Percentiles rank a stretch among this genome's conserved stretches.
Conservation (phyloP, 441 rosid genomes). For the Pelargonium citronellum region DNA sequence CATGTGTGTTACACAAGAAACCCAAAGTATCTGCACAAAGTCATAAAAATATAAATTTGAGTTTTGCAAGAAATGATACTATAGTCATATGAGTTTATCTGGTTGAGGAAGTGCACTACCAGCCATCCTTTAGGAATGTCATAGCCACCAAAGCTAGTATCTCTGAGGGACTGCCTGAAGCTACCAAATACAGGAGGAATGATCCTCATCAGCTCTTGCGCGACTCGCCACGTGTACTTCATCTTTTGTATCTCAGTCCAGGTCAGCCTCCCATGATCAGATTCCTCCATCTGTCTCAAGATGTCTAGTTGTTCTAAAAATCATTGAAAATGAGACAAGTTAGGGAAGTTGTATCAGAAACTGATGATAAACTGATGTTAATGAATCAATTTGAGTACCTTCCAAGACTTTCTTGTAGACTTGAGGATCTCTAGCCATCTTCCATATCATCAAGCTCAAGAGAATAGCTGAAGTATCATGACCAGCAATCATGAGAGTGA, state of each 20-base stretch:
- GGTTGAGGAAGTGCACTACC: not conserved
- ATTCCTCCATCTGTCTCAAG: not conserved
- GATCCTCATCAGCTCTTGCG: constrained; percentile 22
- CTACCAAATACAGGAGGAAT: constrained; percentile 19
- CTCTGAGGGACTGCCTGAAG: constrained; percentile 19
- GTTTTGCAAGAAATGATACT: no score
- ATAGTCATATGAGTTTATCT: no score
- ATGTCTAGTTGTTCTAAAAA: constrained; percentile 18
- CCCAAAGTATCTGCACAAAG: not conserved
- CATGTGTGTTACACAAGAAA: not conserved
- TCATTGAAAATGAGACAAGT: not conserved
- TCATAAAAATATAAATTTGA: no score
- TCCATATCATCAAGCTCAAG: constrained; percentile 3
- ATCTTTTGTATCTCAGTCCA: constrained; percentile 23
- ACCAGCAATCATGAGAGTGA: not conserved
- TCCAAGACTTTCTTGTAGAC: not conserved
- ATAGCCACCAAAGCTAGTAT: constrained; percentile 13
- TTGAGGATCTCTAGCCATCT: not conserved
- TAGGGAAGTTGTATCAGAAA: not conserved
- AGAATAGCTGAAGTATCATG: constrained; percentile 3
- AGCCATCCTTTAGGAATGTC: constrained; percentile 15
- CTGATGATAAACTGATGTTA: no score
- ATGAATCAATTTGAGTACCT: not conserved
- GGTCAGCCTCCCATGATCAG: constrained; percentile 9
- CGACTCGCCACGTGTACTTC: constrained; percentile 26